phyloP scores from a whole-genome alignment of 177 flowering plant species.

The Vitis hybrid region DNA sequence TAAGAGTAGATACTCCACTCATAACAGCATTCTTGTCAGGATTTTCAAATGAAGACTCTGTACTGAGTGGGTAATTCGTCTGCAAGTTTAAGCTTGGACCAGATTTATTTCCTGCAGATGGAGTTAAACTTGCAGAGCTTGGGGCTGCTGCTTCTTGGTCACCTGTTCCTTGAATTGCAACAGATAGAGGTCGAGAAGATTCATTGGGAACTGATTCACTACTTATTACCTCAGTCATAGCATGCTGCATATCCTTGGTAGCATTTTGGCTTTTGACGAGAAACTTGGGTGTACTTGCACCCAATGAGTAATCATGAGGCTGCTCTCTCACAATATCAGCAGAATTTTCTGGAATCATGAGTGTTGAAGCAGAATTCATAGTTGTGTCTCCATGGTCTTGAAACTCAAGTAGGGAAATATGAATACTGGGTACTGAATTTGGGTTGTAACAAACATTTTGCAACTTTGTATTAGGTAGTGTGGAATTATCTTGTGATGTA shows the following conservation, averaged over 20 bases:
- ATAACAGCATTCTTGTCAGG: constrained; percentile 5
- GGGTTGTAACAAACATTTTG: constrained; percentile 12
- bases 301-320: constrained; percentile 9
- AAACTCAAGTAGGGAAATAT: constrained; percentile 11
- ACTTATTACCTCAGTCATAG: constrained; percentile 9
- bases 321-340: constrained; percentile 14
- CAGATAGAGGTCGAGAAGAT: constrained; percentile 5
- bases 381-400: constrained; percentile 16
- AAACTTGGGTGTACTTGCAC: constrained; percentile 14
- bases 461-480: constrained; percentile 10
- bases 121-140: constrained; percentile 20
- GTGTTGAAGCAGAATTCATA: constrained; percentile 16
- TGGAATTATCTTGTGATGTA: constrained; percentile 8
- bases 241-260: constrained; percentile 17
- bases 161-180: constrained; percentile 8
- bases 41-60: constrained; percentile 11
- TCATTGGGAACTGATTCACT: constrained; percentile 7
- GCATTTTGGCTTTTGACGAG: constrained; percentile 20
- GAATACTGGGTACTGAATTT: neutral
- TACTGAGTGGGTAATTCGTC: neutral
- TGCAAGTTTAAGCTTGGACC: constrained; percentile 8
- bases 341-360: constrained; percentile 12
- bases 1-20: neutral
- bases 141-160: constrained; percentile 8
- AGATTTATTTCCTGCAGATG: neutral